Evolutionary conservation across 2,329 filamentous ascomycete species (phyloP).

Genomic region (Pestalotiopsis sp.): DNA sequence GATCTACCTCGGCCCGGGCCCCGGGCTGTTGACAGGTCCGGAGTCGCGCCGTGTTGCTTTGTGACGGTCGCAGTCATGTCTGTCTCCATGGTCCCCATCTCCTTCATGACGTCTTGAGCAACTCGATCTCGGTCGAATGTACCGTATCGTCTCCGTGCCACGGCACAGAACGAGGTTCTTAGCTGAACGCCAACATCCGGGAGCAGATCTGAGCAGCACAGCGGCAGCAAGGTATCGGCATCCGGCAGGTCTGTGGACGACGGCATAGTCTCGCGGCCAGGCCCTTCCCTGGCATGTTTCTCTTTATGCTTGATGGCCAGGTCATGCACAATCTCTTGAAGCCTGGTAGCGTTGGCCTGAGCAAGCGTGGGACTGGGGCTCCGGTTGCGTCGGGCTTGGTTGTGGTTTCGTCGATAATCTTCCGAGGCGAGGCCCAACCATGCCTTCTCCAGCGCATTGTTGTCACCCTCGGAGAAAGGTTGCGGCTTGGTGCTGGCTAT

Average conservation of each 20-base stretch:
- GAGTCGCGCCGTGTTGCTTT: conserved; percentile 20
- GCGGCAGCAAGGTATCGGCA: conserved; percentile 31
- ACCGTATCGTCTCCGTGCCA: conserved; percentile 43
- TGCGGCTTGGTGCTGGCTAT: conserved; percentile 65
- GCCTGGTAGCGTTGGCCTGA: conserved; percentile 37
- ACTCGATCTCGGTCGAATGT: conserved; percentile 47
- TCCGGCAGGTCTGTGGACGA: conserved; percentile 28
- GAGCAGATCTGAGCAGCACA: conserved; percentile 53
- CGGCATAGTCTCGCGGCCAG: conserved; percentile 32
- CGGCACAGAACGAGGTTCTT: conserved; percentile 51
- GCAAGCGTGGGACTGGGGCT: conserved; percentile 35
- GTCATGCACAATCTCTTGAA: conserved; percentile 42
- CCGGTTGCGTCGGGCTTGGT: conserved; percentile 35
- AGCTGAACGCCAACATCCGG: conserved; percentile 51
- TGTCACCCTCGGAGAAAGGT: conserved; percentile 80
- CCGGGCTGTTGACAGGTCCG: conserved; percentile 19
- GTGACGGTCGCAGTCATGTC: conserved; percentile 22
- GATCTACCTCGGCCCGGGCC: conserved; percentile 15
- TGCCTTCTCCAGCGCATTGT: conserved; percentile 75
- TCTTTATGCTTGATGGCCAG: conserved; percentile 49
- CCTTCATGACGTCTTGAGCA: conserved; percentile 46
- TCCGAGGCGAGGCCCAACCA: conserved; percentile 67
- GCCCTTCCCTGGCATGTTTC: conserved; percentile 44
- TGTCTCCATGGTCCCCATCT: conserved; percentile 28
- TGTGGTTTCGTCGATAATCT: conserved; percentile 51